These are phyloP conservation scores for Sugiyamaella valdiviana DNA, from an alignment of 805 yeast species.

Conservation along the genomic window DNA sequence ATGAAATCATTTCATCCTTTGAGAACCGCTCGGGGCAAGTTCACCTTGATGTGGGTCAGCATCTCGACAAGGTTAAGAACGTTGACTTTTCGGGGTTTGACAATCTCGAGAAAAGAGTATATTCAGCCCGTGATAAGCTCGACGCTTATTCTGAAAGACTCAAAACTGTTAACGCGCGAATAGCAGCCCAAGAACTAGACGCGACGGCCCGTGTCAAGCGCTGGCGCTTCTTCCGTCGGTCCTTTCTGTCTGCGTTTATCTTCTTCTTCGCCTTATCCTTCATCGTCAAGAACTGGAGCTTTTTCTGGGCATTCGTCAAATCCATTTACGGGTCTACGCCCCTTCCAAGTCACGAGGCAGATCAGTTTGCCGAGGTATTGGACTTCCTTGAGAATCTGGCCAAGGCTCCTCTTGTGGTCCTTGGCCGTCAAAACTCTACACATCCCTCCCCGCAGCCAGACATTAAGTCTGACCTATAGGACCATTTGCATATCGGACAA, in stretches of 20 bases:
- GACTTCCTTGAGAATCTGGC: neutral
- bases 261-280: slow-evolving; percentile 14
- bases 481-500: too few relatives aligned
- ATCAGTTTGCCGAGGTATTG: slow-evolving; percentile 1
- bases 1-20: slow-evolving; percentile 19
- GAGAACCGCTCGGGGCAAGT: slow-evolving; percentile 18
- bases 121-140: slow-evolving; percentile 20
- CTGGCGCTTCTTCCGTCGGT: neutral
- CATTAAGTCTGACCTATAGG: neutral
- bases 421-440: neutral
- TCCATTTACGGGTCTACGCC: neutral
- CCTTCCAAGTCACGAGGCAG: neutral
- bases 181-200: slow-evolving; percentile 20
- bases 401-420: neutral
- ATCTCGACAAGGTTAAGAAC: slow-evolving; percentile 21
- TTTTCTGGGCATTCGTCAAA: neutral
- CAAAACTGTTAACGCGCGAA: slow-evolving; percentile 18
- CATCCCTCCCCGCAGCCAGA: neutral
- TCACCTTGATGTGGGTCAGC: slow-evolving; percentile 17
- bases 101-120: slow-evolving; percentile 22
- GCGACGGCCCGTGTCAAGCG: neutral
- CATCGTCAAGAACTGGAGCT: neutral
- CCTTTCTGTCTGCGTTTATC: slow-evolving; percentile 2
- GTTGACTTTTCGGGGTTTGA: slow-evolving; percentile 21
- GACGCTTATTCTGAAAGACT: slow-evolving; percentile 24